phyloP scores from a whole-genome alignment of 345 rosid genomes.

The Camelina hispida region DNA sequence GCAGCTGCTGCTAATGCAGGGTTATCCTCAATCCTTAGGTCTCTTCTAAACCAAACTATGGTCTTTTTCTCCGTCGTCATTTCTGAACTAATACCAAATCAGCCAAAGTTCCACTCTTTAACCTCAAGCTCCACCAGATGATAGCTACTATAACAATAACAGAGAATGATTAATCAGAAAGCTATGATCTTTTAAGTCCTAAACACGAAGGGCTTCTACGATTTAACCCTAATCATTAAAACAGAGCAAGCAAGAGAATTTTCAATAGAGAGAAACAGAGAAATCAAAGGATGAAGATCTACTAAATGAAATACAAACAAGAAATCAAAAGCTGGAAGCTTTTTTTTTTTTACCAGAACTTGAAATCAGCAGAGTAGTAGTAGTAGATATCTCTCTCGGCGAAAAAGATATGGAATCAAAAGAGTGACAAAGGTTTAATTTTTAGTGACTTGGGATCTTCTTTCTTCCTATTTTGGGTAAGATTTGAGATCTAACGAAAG shows the following conservation, averaged over 20 bases:
- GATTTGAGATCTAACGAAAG: slow-evolving; percentile 40
- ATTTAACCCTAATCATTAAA: slow-evolving; percentile 5
- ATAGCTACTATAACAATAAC: not conserved
- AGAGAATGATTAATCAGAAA: not conserved
- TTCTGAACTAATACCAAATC: slow-evolving; percentile 6
- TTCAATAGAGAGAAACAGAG: not conserved
- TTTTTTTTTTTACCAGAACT: slow-evolving; percentile 20
- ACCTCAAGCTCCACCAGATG: not conserved
- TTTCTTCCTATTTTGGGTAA: slow-evolving; percentile 32
- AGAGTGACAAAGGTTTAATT: not conserved
- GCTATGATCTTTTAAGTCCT: not conserved
- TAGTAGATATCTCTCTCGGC: not conserved
- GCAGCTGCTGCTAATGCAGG: slow-evolving; percentile 97
- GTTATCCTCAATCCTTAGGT: slow-evolving; percentile 91
- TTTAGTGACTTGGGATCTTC: slow-evolving; percentile 8
- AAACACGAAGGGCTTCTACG: not conserved
- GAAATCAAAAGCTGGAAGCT: slow-evolving; percentile 18
- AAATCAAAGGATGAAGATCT: slow-evolving; percentile 1
- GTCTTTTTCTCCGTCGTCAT: slow-evolving; percentile 59
- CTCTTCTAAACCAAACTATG: slow-evolving; percentile 96
- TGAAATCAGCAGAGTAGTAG: not conserved
- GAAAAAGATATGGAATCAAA: slow-evolving; percentile 18
- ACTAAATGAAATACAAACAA: not conserved
- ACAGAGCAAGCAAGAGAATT: slow-evolving; percentile 9
- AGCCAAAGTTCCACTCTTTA: slow-evolving; percentile 20